Conservation (phyloP, 768 basidiomycete species). For the Sistotremastrum suecicum region DNA sequence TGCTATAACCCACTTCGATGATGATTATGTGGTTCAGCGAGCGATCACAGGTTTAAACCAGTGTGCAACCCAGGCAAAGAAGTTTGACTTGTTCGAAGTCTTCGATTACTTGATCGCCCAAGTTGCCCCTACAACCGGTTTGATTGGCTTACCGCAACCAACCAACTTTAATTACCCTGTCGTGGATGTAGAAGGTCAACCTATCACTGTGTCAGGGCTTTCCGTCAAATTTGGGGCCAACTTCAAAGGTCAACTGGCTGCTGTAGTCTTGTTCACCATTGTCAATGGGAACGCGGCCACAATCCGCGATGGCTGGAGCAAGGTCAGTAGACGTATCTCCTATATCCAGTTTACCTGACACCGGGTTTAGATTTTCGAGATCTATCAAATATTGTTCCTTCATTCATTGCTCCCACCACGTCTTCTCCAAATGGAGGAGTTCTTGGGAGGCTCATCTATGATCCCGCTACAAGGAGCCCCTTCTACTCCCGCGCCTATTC, state of each 20-base stretch:
- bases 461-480: slow-evolving; percentile 80
- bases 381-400: slow-evolving; percentile 92
- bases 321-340: slow-evolving; percentile 30
- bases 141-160: slow-evolving; percentile 62
- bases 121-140: slow-evolving; percentile 80
- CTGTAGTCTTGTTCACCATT: slow-evolving; percentile 94
- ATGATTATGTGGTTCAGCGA: slow-evolving; percentile 91
- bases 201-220: slow-evolving; percentile 79
- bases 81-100: slow-evolving; percentile 83
- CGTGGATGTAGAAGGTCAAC: slow-evolving; percentile 80
- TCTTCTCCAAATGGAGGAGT: slow-evolving; percentile 97
- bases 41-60: slow-evolving; percentile 95
- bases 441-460: slow-evolving; percentile 85
- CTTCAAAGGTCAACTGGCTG: slow-evolving; percentile 89
- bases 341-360: background rate
- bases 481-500: slow-evolving; percentile 33
- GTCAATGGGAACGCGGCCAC: slow-evolving; percentile 93
- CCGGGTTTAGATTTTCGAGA: slow-evolving; percentile 74
- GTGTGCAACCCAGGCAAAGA: slow-evolving; percentile 84
- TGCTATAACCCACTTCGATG: slow-evolving; percentile 91
- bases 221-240: slow-evolving; percentile 92
- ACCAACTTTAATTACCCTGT: slow-evolving; percentile 72
- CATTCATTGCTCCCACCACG: slow-evolving; percentile 81
- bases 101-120: slow-evolving; percentile 95
- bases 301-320: slow-evolving; percentile 88